Evolutionary conservation across 1,284 basidiomycete species (phyloP), one percentile per base, ranked within the genome.

Genomic region (Rhodotorula sp.): DNA sequence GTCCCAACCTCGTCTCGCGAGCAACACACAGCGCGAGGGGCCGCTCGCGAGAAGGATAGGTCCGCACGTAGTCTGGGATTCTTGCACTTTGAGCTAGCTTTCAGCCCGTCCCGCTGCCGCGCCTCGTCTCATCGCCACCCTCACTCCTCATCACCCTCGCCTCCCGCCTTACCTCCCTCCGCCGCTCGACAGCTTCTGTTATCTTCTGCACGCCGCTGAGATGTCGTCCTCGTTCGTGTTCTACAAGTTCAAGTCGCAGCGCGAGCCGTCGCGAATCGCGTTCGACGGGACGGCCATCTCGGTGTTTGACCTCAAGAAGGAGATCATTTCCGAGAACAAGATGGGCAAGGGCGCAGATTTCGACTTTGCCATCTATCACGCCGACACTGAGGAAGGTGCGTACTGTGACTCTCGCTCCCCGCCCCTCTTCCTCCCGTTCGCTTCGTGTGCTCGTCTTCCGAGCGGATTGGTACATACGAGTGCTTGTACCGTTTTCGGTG

Each of bases 211-310:
- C 47, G 13, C 29, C 27, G 13, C 24, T 24, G n/a, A 19, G n/a
- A 66, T 66, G 61, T 64, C 64, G 6, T 70, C 67, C 8, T 66
- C 62, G 2, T 67, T 73, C 67, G 93, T 99, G 79, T 98, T 96
- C 84, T 99, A 98, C 87, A 92, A 91, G 82, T 99, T 97, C 89
- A 92, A 89, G 81, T 94, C 94, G 74, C 90, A 93, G 80, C 91
- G 87, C 84, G 90, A 93, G 82, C 94, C 97, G 82, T 94, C 92
- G 72, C 86, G 93, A 79, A 89, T 98, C 81, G 90, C 92, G 68
- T 98, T 99, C 83, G 95, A 99, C 80, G 95, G 95, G 78, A 97
- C 95, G 73, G 92, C 93, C 74, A 97, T 99, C 80, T 94, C 93
- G 78, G 92, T 99, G 74, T 99, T 97, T 85, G 96, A 99, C 82